Evolutionary conservation across 495 filamentous ascomycete genomes (phyloP), one percentile per base, ranked within the genome.

Genomic region (Hamigera avellanea): DNA sequence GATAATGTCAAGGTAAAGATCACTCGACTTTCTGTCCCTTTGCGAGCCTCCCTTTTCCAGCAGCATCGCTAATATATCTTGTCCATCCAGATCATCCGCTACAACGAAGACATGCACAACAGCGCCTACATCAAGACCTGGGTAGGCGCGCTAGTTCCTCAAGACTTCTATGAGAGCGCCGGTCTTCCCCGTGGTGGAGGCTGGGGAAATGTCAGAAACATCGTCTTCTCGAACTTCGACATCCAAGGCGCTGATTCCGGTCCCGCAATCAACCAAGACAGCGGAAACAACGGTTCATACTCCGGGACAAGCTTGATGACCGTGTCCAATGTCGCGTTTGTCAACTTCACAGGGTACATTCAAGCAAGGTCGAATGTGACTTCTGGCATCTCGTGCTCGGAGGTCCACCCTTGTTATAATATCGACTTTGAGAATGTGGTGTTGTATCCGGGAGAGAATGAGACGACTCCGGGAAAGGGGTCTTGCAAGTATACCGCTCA

Each of bases 101-200:
- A 63, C 42, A 69, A 70, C 40, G 51, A 66, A 17, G 60, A 70
- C 43, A 69, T 71, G 55, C 50, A 62, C 40, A 67, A 67, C 42
- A 47, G 52, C 14, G 70, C 69, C 2, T 75, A 75, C 40, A 73
- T 77, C 50, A 77, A 75, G 39, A 73, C 70, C 7, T 77, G 71
- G 70, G 53, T 71, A 8, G 70, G 73, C 9, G 62, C 43, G 0
- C 63, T 62, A 3, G 58, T 67, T 1, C 55, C 57, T 1, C 62
- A 72, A 43, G 46, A 41, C 19, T 42, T 35, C 12, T 75, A 75
- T 44, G 71, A 75, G 39, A 63, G 54, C 36, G 64, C 51, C 14
- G 56, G 51, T 19, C 49, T 60, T 18, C 69, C 70, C 8, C 53
- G 63, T 1, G 70, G 73, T 12, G 69, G 56, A 14, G 69, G 70